Evolutionary conservation across 306 rosid species (phyloP).

Genomic region (Ceratonia siliqua): DNA sequence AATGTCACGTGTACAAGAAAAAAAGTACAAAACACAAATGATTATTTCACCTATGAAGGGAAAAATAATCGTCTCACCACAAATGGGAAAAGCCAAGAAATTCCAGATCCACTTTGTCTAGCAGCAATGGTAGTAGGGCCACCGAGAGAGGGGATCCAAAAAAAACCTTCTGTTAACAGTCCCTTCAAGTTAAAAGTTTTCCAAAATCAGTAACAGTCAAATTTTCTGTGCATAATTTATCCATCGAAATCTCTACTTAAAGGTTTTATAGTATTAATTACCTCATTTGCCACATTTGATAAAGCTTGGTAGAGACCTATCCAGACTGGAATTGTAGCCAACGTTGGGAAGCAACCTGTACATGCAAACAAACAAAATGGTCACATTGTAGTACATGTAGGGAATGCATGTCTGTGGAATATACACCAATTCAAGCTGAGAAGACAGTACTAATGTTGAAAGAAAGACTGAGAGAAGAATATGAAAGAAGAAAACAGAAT

Average conservation of each 20-base stretch:
- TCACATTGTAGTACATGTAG: not conserved
- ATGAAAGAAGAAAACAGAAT: not conserved
- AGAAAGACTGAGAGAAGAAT: not conserved
- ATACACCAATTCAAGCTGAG: conserved; percentile 10
- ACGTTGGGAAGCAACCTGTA: conserved; percentile 92
- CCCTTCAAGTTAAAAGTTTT: conserved; percentile 62
- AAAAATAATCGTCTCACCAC: conserved; percentile 61
- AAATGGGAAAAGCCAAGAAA: conserved; percentile 96
- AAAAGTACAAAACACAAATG: conserved; percentile 17
- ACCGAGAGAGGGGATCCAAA: conserved; percentile 98
- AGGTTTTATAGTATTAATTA: conserved; percentile 31
- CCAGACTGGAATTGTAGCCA: conserved; percentile 99
- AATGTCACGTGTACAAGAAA: not conserved
- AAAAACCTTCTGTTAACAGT: conserved; percentile 93
- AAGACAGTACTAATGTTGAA: not conserved
- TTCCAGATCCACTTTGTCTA: conserved; percentile 94
- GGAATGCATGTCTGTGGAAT: not conserved
- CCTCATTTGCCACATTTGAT: conserved; percentile 99
- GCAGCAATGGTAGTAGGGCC: conserved; percentile 98
- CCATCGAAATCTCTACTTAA: conserved; percentile 12
- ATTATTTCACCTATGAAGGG: conserved; percentile 25
- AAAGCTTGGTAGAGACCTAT: conserved; percentile 98
- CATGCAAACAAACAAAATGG: conserved; percentile 15
- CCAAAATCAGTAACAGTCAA: conserved; percentile 36
- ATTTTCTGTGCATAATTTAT: conserved; percentile 2